These are phyloP conservation scores for Boletus reticuloceps DNA, from an alignment of 768 basidiomycete species.

Conservation along the genomic window DNA sequence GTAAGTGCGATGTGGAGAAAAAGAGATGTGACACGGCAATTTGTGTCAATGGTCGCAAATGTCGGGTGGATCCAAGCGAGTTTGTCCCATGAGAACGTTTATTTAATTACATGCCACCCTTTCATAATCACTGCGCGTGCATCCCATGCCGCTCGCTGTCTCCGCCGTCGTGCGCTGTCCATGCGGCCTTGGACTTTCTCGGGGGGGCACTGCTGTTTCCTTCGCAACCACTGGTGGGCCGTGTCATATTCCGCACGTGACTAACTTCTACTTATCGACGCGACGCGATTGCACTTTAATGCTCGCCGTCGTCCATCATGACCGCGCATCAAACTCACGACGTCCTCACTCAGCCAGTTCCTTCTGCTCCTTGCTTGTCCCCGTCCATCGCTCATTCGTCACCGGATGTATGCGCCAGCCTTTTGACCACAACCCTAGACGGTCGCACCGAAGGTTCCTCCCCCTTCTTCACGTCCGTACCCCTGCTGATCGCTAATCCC, in stretches of 20 bases:
- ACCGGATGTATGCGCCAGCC: constrained; percentile 65
- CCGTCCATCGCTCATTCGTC: constrained; percentile 5
- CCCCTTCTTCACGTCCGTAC: neutral
- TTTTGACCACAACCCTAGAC: constrained; percentile 55
- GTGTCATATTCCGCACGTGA: constrained; percentile 17
- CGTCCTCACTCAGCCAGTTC: constrained; percentile 28
- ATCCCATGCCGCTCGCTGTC: constrained; percentile 6
- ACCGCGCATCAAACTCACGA: constrained; percentile 15
- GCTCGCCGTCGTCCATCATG: constrained; percentile 17
- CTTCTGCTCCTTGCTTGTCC: constrained; percentile 23
- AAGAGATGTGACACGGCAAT: constrained; percentile 13
- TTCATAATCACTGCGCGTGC: constrained; percentile 2
- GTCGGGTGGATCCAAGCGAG: neutral
- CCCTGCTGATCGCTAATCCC: neutral
- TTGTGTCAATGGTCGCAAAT: constrained; percentile 10
- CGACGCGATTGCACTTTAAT: constrained; percentile 1
- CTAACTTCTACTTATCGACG: constrained; percentile 2
- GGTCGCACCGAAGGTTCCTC: constrained; percentile 65
- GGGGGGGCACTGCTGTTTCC: constrained; percentile 1
- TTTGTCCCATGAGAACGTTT: neutral
- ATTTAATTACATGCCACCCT: neutral
- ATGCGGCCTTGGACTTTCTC: constrained; percentile 3
- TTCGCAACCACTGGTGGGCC: constrained; percentile 9
- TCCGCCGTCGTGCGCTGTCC: constrained; percentile 4
- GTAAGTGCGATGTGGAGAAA: constrained; percentile 14